These are phyloP conservation scores for Phylloporus sp. DNA, from an alignment of 768 basidiomycete species.

Conservation along the genomic window DNA sequence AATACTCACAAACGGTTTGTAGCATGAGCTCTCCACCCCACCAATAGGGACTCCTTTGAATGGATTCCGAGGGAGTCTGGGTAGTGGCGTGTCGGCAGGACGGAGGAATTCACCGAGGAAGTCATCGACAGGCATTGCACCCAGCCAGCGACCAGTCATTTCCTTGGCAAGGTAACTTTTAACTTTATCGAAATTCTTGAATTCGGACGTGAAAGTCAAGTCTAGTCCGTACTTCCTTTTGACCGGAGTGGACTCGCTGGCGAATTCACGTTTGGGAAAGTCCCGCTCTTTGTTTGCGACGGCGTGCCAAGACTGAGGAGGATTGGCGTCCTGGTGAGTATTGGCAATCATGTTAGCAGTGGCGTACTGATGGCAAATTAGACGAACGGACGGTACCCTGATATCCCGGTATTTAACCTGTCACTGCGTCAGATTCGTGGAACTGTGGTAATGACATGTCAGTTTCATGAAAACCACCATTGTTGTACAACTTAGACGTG, in stretches of 20 bases:
- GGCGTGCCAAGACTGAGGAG: background rate
- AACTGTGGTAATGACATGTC: background rate
- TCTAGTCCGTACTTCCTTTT: background rate
- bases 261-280: background rate
- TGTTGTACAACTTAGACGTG: background rate
- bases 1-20: no score
- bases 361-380: background rate
- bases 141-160: background rate
- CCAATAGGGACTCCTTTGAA: background rate
- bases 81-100: background rate
- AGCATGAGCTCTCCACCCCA: no score
- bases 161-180: background rate
- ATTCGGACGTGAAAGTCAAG: background rate
- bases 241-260: background rate
- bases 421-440: no score
- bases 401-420: background rate
- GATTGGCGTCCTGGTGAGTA: background rate
- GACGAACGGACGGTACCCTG: background rate
- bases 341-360: background rate
- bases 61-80: background rate
- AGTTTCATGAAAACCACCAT: background rate
- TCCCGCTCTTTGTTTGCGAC: background rate
- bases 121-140: background rate
- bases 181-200: background rate
- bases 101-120: background rate